A percentile compares a stretch with the other conserved stretches of the same genome.
phyloP scores from a whole-genome alignment of 305 asterid species.

The Fraxinus baroniana region DNA sequence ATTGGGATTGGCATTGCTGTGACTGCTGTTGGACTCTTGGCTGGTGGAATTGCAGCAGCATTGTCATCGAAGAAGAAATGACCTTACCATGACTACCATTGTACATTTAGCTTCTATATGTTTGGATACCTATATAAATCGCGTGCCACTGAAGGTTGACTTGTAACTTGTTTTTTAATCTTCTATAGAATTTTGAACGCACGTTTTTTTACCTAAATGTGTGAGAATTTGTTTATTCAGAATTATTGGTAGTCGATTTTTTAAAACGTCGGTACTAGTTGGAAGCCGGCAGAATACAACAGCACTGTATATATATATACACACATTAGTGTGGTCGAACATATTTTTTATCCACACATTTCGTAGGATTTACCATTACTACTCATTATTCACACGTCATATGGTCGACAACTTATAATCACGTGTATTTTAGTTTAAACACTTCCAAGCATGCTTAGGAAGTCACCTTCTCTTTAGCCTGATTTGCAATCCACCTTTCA shows the following conservation, averaged over 20 bases:
- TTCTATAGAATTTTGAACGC: slow-evolving; percentile 20
- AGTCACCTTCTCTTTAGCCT: slow-evolving; percentile 26
- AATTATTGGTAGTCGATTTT: not conserved
- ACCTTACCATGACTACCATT: not conserved
- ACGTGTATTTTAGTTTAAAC: not conserved
- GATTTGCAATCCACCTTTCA: slow-evolving; percentile 42
- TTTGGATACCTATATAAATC: not conserved
- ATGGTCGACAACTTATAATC: not conserved
- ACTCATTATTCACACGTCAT: not conserved
- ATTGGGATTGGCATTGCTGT: slow-evolving; percentile 56
- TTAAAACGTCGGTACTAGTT: not conserved
- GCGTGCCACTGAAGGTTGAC: not conserved
- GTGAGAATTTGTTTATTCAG: not conserved
- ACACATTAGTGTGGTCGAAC: not conserved
- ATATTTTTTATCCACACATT: too few relatives aligned
- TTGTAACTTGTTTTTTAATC: not conserved
- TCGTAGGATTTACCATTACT: too few relatives aligned
- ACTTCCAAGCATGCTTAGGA: not conserved
- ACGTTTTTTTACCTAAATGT: not conserved
- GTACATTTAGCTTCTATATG: slow-evolving; percentile 4
- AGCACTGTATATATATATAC: too few relatives aligned
- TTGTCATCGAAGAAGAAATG: slow-evolving; percentile 43
- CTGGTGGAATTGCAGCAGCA: slow-evolving; percentile 49
- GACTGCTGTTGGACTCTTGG: slow-evolving; percentile 49
- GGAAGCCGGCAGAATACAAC: not conserved